phyloP scores from a whole-genome alignment of 148 eudicot genomes.

The Oxyria digyna region DNA sequence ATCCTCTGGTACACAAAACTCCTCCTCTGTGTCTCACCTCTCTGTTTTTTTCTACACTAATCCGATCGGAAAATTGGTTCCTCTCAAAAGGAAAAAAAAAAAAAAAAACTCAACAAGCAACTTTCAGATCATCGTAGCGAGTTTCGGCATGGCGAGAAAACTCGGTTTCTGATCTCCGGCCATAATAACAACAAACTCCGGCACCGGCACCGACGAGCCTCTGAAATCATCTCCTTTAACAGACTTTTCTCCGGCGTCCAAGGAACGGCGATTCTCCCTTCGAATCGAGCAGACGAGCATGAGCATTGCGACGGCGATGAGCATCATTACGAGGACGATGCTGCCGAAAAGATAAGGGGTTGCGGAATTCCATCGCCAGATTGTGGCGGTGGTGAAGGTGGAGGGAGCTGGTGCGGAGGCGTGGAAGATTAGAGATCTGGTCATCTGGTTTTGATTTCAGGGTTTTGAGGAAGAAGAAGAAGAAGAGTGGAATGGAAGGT shows the following conservation, averaged over 20 bases:
- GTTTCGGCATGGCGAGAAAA: slow-evolving; percentile 17
- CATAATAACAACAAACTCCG: slow-evolving; percentile 26
- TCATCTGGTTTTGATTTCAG: not conserved
- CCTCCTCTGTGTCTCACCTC: not conserved
- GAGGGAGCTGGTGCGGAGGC: not conserved
- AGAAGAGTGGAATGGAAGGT: not conserved
- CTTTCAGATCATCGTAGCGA: not conserved
- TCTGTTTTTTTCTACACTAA: not conserved
- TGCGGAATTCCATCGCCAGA: slow-evolving; percentile 23
- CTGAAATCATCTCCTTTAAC: not conserved
- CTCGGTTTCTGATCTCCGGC: slow-evolving; percentile 33
- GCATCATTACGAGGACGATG: slow-evolving; percentile 15
- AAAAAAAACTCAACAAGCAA: not conserved
- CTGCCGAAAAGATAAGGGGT: slow-evolving; percentile 25
- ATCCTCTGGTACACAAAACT: not conserved
- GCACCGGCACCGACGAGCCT: slow-evolving; percentile 3
- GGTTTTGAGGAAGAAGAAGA: not conserved
- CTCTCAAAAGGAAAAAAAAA: not conserved
- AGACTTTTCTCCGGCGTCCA: not conserved
- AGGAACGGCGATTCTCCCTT: not conserved
- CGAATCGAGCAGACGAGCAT: slow-evolving; percentile 22
- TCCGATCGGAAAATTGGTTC: not conserved
- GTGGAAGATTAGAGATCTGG: not conserved
- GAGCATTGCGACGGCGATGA: slow-evolving; percentile 22
- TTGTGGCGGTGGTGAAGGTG: not conserved